Base-by-base conservation (phyloP, 2,329 filamentous ascomycete species). In the Fusarium neocosmosporiellum region DNA sequence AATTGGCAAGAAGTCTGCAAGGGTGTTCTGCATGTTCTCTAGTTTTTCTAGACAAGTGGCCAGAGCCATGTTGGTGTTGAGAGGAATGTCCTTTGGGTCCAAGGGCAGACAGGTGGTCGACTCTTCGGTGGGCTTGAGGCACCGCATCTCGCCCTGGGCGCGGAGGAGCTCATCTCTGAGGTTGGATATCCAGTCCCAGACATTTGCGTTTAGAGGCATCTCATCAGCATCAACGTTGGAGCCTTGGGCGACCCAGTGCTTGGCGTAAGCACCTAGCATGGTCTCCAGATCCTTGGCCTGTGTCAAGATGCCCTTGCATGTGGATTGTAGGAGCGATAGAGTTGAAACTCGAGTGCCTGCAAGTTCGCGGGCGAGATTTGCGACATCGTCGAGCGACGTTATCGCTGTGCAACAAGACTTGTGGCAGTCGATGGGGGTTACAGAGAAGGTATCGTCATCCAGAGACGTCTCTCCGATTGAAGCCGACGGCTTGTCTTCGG, bases 1-100 rank as follows among this genome's bases (percentile, higher is more conserved):
- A 9, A 74, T 78, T 0, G 76, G 76, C 3, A 78, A 33, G 20
- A 77, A 74, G 1, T 69, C 67, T 3, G 58, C 54, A 2, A 78
- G 61, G 0, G 43, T 16, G 1, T 34, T 48, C 4, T 67, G 43
- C 0, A 64, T 55, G 1, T 67, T 24, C 16, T 75, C 71, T 8
- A 78, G 14, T 0, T 46, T n/a, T 14, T 68, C 71, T 1, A 67
- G 48, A 4, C 27, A 54, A 1, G 43, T 37, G 0, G 69, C 69
- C 24, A 76, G 48, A 0, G 50, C 31, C 20, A 59, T 18, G 10
- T 76, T 74, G 1, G 36, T 7, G 1, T 29, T 27, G 18, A 77
- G 16, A 1, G 75, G 68, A 0, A 77, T 74, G 9, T 70, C 41
- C 3, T 27, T 27, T 0, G 63, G 36, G 1, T 41, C 33, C 5